Evolutionary conservation across 345 rosid genomes (phyloP).

Genomic region (Eucalyptus regnans): DNA sequence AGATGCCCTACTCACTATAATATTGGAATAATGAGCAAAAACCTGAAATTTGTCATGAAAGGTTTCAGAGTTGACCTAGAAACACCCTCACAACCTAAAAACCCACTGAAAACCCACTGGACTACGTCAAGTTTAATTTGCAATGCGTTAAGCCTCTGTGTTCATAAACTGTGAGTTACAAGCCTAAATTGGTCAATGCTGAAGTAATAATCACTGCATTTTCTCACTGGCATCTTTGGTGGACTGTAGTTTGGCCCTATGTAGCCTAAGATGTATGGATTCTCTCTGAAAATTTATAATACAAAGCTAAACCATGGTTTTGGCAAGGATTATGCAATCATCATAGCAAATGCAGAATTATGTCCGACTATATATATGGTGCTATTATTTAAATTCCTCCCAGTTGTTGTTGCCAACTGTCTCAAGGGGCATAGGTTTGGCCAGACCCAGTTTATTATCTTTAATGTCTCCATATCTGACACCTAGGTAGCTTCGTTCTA

Average conservation of each 20-base stretch:
- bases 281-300: neutral
- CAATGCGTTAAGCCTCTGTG: neutral
- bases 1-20: neutral
- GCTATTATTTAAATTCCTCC: neutral
- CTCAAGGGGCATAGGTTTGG: neutral
- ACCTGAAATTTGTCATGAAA: neutral
- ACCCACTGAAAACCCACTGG: neutral
- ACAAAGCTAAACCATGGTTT: neutral
- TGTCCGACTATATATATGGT: neutral
- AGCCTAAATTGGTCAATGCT: neutral
- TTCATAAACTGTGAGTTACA: neutral
- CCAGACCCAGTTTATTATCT: neutral
- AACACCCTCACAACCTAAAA: neutral
- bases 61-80: neutral
- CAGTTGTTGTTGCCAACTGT: neutral
- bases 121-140: neutral
- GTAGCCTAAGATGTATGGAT: neutral
- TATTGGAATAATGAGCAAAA: neutral
- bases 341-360: neutral
- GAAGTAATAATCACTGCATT: neutral
- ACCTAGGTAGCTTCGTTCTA: neutral
- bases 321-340: neutral
- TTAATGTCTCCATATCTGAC: neutral
- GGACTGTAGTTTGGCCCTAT: neutral
- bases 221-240: neutral